A percentile compares a stretch with the other conserved stretches of the same genome.
phyloP scores from a whole-genome alignment of 1,139 yeast species.

The Debaryomycetaceae sp. region DNA sequence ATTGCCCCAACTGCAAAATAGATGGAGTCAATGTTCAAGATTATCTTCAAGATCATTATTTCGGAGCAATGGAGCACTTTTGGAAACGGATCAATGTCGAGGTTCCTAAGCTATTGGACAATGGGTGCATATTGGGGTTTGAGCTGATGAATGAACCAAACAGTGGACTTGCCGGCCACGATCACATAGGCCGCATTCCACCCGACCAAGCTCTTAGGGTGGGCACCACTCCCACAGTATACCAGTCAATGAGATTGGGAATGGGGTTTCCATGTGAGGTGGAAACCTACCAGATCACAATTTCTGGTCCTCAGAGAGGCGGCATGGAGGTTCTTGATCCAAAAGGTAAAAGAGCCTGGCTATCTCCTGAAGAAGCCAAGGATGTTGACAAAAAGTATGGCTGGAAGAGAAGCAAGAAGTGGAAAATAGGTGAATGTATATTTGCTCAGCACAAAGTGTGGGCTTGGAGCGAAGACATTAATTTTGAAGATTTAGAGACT shows the following conservation, averaged over 20 bases:
- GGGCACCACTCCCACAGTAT: slow-evolving; percentile 67
- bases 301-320: slow-evolving; percentile 69
- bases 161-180: slow-evolving; percentile 56
- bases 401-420: slow-evolving; percentile 58
- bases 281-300: slow-evolving; percentile 61
- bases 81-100: slow-evolving; percentile 45
- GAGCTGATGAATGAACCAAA: slow-evolving; percentile 91
- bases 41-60: slow-evolving; percentile 64
- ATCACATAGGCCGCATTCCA: slow-evolving; percentile 46
- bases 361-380: slow-evolving; percentile 36
- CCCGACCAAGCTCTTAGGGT: slow-evolving; percentile 54
- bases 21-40: slow-evolving; percentile 76
- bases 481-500: slow-evolving; percentile 17
- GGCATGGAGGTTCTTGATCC: slow-evolving; percentile 63
- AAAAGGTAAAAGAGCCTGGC: slow-evolving; percentile 67
- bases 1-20: slow-evolving; percentile 70
- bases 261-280: slow-evolving; percentile 68
- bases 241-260: slow-evolving; percentile 60
- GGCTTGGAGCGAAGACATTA: slow-evolving; percentile 39
- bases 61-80: slow-evolving; percentile 52
- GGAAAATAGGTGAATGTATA: slow-evolving; percentile 75
- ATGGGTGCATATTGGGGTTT: slow-evolving; percentile 62
- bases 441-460: slow-evolving; percentile 80
- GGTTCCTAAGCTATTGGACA: slow-evolving; percentile 54
- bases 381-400: slow-evolving; percentile 59